These are phyloP conservation scores for Trichoderma virens DNA, from an alignment of 495 filamentous ascomycete species.

Conservation along the genomic window DNA sequence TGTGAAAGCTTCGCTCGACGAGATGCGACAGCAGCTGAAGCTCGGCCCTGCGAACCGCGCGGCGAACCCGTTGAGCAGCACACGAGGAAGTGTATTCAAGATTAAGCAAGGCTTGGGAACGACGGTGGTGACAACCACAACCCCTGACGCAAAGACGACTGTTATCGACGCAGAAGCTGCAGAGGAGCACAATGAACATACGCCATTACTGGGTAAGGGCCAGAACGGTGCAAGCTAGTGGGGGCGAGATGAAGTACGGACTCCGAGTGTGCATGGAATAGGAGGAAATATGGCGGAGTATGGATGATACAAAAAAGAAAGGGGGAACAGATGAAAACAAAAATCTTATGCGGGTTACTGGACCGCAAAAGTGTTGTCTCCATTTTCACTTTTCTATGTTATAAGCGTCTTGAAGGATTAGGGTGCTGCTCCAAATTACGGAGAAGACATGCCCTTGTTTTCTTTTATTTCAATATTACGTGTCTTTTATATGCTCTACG, in stretches of 20 bases:
- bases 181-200: background rate
- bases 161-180: background rate
- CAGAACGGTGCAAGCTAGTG: conserved; percentile 2
- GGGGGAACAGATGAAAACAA: background rate
- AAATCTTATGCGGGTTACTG: background rate
- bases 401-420: background rate
- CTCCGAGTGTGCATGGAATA: background rate
- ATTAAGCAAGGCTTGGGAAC: conserved; percentile 58
- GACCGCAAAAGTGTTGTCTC: background rate
- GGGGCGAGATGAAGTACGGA: background rate
- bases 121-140: background rate
- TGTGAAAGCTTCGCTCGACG: conserved; percentile 47
- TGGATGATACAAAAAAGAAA: background rate
- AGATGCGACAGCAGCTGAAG: conserved; percentile 76
- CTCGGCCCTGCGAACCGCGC: conserved; percentile 91
- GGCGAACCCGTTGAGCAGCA: conserved; percentile 62
- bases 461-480: background rate
- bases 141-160: background rate
- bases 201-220: background rate
- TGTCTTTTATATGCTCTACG: background rate
- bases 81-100: conserved; percentile 83
- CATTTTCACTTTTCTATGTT: background rate
- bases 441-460: background rate
- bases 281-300: background rate
- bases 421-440: background rate